Percentiles rank a stretch among this genome's conserved stretches.
These are phyloP conservation scores for Quercus engelmannii DNA, from an alignment of 306 rosid genomes.

Conservation along the genomic window DNA sequence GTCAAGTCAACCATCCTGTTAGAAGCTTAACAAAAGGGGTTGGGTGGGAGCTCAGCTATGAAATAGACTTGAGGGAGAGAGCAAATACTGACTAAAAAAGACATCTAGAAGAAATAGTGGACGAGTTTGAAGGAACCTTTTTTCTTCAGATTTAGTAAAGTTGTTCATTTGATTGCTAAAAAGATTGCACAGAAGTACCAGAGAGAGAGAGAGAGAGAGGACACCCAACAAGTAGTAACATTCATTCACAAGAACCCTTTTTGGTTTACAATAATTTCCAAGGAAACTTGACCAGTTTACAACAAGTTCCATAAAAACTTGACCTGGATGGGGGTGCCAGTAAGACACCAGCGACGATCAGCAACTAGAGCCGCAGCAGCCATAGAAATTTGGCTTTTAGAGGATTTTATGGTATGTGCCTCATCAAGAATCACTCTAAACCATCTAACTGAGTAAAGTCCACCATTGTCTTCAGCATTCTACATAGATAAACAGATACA, in stretches of 20 bases:
- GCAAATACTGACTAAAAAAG: neutral
- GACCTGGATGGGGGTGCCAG: constrained; percentile 97
- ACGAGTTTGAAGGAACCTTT: neutral
- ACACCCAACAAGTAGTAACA: neutral
- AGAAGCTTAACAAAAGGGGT: neutral
- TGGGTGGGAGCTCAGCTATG: neutral
- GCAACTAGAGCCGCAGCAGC: constrained; percentile 81
- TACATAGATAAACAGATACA: constrained; percentile 28
- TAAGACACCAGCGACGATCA: constrained; percentile 94
- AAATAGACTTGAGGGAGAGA: neutral
- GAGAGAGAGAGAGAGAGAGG: neutral
- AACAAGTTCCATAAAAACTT: constrained; percentile 9
- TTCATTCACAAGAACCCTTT: neutral
- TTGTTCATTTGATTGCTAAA: neutral
- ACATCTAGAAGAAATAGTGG: no score
- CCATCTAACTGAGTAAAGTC: constrained; percentile 86
- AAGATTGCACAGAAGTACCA: neutral
- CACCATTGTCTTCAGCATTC: constrained; percentile 70
- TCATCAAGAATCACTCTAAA: constrained; percentile 95
- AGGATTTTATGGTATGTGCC: constrained; percentile 91
- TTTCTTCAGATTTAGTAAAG: neutral
- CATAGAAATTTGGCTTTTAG: constrained; percentile 83
- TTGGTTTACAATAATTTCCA: neutral
- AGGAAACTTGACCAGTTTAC: neutral
- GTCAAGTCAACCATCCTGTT: neutral